Conservation (phyloP, 2,329 filamentous ascomycete genomes). For the Cordyceps cicadae region DNA sequence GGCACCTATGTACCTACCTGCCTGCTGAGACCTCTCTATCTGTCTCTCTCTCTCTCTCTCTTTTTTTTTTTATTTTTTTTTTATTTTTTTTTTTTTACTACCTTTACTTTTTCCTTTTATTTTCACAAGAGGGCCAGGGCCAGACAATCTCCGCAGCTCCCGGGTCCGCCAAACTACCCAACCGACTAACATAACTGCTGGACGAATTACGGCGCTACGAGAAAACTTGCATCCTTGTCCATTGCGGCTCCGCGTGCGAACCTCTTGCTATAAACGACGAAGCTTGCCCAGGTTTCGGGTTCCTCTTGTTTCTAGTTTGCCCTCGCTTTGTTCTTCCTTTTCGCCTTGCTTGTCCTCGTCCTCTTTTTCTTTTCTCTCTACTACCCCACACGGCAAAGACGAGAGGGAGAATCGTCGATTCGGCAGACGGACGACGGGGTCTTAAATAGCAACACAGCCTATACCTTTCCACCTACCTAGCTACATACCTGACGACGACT, state of each 20-base stretch:
- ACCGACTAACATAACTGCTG: too few relatives aligned
- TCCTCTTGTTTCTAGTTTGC: not conserved
- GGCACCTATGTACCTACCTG: not conserved
- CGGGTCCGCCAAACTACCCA: constrained; percentile 9
- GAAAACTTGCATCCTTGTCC: not conserved
- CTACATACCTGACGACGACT: not conserved
- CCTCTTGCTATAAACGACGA: not conserved
- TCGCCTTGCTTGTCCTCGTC: too few relatives aligned
- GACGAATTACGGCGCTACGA: not conserved
- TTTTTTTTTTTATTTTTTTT: not conserved
- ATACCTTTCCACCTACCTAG: not conserved
- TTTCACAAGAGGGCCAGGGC: too few relatives aligned
- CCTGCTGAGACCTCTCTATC: too few relatives aligned
- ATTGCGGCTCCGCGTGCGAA: not conserved
- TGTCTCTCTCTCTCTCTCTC: too few relatives aligned
- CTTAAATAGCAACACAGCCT: not conserved
- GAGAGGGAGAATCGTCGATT: not conserved
- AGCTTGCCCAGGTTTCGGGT: not conserved
- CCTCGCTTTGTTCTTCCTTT: not conserved
- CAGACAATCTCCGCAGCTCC: constrained; percentile 4
- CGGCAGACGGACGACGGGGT: not conserved
- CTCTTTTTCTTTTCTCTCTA: not conserved
- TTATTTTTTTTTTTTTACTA: too few relatives aligned
- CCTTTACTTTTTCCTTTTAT: too few relatives aligned
- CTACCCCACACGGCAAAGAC: not conserved